These are phyloP conservation scores for Entamoeba histolytica DNA, from an alignment of 208 protist species.

Conservation along the genomic window DNA sequence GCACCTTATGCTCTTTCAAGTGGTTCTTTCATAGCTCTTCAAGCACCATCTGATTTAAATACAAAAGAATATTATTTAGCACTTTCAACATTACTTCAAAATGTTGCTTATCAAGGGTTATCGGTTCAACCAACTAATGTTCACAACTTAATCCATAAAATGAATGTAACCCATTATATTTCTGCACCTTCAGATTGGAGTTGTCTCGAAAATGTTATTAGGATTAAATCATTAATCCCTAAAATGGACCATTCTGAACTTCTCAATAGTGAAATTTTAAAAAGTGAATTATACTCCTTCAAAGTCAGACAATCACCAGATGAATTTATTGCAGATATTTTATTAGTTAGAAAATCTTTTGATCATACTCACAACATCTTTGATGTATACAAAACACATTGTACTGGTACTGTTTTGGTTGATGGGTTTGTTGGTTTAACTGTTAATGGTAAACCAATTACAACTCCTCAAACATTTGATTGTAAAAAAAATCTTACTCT, in stretches of 20 bases:
- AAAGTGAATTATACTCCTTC: background rate
- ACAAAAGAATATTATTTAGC: background rate
- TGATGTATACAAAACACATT: background rate
- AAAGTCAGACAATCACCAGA: background rate
- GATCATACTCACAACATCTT: background rate
- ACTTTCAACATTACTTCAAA: background rate
- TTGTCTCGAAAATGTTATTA: background rate
- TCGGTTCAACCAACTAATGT: background rate
- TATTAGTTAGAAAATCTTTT: background rate
- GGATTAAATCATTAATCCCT: background rate
- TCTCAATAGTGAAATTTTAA: background rate
- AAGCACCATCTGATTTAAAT: background rate
- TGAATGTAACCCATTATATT: background rate
- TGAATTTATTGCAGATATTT: background rate
- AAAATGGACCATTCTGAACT: background rate
- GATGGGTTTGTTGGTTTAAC: background rate
- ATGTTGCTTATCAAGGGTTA: background rate
- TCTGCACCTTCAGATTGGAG: background rate
- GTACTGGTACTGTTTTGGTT: background rate
- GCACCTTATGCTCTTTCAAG: background rate
- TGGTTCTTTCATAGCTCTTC: background rate
- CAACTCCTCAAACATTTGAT: background rate
- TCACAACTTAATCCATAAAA: background rate
- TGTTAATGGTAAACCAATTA: background rate
- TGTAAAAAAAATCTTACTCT: background rate